Conservation (phyloP, 208 protist genomes). For the Herpetomonas tarakana region DNA sequence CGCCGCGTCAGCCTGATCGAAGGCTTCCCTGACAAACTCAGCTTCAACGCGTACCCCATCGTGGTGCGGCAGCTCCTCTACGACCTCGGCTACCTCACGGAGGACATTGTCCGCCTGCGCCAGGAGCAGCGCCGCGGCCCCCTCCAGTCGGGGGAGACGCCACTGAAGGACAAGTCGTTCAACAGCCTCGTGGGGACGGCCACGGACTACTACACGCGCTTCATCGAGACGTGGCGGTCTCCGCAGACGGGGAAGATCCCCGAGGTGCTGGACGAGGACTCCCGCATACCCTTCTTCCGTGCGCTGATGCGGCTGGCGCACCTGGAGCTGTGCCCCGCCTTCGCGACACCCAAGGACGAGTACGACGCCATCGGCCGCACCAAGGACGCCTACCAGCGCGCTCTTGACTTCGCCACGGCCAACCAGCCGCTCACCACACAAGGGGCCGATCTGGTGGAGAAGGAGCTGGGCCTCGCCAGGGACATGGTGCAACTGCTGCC, state of each 20-base stretch:
- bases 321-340: constrained; percentile 43
- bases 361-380: constrained; percentile 65
- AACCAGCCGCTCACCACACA: constrained; percentile 32
- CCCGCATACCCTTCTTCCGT: constrained; percentile 71
- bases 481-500: constrained; percentile 77
- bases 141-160: constrained; percentile 37
- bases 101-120: constrained; percentile 67
- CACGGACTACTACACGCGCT: constrained; percentile 57
- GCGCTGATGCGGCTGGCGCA: constrained; percentile 73
- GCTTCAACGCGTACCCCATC: constrained; percentile 84
- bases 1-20: constrained; percentile 62
- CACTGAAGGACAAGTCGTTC: constrained; percentile 60
- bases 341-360: constrained; percentile 55
- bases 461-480: constrained; percentile 53
- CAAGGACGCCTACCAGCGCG: constrained; percentile 49
- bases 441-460: constrained; percentile 20
- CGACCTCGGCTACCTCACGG: constrained; percentile 75
- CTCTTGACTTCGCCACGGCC: constrained; percentile 50
- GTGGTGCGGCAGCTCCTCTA: constrained; percentile 79
- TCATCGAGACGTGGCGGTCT: constrained; percentile 76
- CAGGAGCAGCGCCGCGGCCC: constrained; percentile 44
- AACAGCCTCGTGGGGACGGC: constrained; percentile 63
- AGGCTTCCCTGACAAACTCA: constrained; percentile 71
- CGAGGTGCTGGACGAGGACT: constrained; percentile 62
- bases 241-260: constrained; percentile 47